Conservation (phyloP, 306 rosid genomes). For the Astragalus glycyphyllos region DNA sequence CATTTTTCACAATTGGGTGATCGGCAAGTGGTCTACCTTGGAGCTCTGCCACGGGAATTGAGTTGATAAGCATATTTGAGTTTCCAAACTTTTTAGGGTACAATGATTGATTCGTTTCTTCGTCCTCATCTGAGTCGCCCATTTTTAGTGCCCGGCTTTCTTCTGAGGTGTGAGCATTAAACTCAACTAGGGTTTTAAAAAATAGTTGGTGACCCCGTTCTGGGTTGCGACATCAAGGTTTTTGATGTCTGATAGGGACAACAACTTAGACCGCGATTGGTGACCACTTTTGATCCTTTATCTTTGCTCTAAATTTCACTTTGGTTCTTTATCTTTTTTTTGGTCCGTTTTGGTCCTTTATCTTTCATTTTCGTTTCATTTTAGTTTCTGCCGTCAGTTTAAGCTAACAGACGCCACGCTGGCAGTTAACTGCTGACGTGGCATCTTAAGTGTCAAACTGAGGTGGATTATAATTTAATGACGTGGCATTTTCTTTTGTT, state of each 20-base stretch:
- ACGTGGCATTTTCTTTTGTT: no score
- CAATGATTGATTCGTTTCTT: conserved; percentile 82
- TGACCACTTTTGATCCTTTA: no score
- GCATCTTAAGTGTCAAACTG: no score
- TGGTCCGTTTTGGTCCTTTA: no score
- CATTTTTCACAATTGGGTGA: conserved; percentile 93
- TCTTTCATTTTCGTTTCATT: no score
- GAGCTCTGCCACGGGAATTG: conserved; percentile 92
- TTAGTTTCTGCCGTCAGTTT: no score
- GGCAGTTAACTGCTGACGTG: no score
- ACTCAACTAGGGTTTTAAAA: background rate
- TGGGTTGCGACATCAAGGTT: background rate
- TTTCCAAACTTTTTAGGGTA: conserved; percentile 89
- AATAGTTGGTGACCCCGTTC: background rate
- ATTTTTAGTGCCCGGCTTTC: conserved; percentile 80
- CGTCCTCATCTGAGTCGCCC: conserved; percentile 84
- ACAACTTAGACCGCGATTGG: background rate
- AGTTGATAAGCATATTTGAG: conserved; percentile 86
- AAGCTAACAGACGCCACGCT: no score
- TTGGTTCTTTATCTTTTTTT: no score
- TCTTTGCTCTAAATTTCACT: no score
- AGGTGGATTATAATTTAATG: no score
- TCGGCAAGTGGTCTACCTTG: conserved; percentile 98
- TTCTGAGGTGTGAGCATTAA: conserved; percentile 58
- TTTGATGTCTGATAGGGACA: background rate